Evolutionary conservation across 495 filamentous ascomycete species (phyloP).

Genomic region (Hypoxylon trugodes): DNA sequence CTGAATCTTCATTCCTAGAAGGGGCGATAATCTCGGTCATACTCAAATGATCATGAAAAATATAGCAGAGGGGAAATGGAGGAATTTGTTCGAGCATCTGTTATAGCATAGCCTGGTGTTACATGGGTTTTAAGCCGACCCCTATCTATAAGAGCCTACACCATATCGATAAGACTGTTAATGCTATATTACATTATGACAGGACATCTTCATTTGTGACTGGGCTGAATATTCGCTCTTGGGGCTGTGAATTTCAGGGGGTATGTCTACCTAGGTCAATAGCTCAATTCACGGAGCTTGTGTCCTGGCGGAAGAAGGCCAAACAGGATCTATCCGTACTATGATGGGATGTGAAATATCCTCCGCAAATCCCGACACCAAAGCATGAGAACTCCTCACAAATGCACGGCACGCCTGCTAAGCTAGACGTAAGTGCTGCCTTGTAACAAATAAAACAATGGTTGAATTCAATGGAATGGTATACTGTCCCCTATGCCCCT

Average conservation of each 20-base stretch:
- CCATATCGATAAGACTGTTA: constrained; percentile 31
- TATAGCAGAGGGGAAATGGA: background rate
- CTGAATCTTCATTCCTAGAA: too few species aligned
- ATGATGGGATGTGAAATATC: constrained; percentile 1
- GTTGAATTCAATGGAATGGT: constrained; percentile 46
- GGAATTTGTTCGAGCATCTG: constrained; percentile 1
- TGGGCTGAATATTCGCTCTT: constrained; percentile 17
- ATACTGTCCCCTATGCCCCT: constrained; percentile 46
- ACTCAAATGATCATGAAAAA: background rate
- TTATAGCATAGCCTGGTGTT: constrained; percentile 25
- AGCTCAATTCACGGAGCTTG: constrained; percentile 4
- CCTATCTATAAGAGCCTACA: constrained; percentile 27
- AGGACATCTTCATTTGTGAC: constrained; percentile 9
- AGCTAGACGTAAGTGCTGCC: constrained; percentile 11
- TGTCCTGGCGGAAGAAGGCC: background rate
- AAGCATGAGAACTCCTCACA: constrained; percentile 4
- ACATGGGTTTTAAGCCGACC: constrained; percentile 25
- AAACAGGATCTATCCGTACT: background rate
- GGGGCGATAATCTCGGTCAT: too few species aligned
- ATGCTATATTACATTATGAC: constrained; percentile 34
- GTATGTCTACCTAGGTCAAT: background rate
- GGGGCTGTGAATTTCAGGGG: constrained; percentile 12
- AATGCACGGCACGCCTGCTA: constrained; percentile 24
- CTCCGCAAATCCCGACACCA: constrained; percentile 16
- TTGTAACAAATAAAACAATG: constrained; percentile 44